phyloP scores from a whole-genome alignment of 768 basidiomycete genomes.

The Postia placenta region DNA sequence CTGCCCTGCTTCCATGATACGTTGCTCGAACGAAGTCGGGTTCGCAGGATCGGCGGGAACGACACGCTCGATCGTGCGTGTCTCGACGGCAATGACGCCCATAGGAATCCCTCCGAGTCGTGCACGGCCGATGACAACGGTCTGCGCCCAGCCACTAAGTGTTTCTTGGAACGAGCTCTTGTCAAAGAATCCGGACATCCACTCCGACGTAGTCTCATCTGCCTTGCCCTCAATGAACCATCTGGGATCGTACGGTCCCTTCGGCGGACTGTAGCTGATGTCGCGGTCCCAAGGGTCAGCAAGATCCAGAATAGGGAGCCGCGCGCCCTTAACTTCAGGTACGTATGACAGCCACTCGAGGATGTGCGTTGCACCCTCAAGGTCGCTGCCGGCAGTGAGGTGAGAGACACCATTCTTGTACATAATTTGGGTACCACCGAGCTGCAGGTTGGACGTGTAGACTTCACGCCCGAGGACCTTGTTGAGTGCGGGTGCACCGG shows the following conservation, averaged over 20 bases:
- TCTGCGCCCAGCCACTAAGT: conserved; percentile 97
- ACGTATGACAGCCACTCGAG: conserved; percentile 94
- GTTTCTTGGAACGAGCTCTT: conserved; percentile 98
- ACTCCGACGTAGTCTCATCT: conserved; percentile 74
- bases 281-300: conserved; percentile 88
- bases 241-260: conserved; percentile 92
- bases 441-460: conserved; percentile 96
- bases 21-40: conserved; percentile 91
- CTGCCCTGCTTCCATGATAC: conserved; percentile 99
- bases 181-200: conserved; percentile 93
- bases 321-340: conserved; percentile 73
- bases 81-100: conserved; percentile 98
- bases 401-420: conserved; percentile 99
- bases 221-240: conserved; percentile 96
- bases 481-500: conserved; percentile 94
- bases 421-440: conserved; percentile 99
- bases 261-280: conserved; percentile 85
- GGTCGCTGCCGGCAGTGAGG: conserved; percentile 88
- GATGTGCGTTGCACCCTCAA: conserved; percentile 93
- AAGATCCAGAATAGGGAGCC: conserved; percentile 71
- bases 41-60: conserved; percentile 98
- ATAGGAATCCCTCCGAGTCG: conserved; percentile 95
- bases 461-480: conserved; percentile 99
- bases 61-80: conserved; percentile 92
- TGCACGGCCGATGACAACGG: conserved; percentile 94